These are phyloP conservation scores for Apophysomyces variabilis DNA, from an alignment of 371 early-diverging fungal genomes.

Conservation along the genomic window DNA sequence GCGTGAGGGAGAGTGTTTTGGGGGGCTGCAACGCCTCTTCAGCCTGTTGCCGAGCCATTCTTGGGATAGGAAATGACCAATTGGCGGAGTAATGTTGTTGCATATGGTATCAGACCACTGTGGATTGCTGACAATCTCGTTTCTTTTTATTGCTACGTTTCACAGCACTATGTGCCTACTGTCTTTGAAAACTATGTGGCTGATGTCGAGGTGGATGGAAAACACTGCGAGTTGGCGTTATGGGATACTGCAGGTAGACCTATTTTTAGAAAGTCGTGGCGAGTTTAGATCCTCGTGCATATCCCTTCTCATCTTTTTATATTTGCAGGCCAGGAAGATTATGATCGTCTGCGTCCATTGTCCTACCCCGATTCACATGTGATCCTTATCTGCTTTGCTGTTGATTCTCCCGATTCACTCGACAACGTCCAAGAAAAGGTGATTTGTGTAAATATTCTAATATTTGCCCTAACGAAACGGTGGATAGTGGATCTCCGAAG, in stretches of 20 bases:
- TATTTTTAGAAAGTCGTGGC: slow-evolving; percentile 54
- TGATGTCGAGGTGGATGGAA: slow-evolving; percentile 72
- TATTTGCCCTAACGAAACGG: not conserved
- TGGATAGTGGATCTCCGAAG: slow-evolving; percentile 90
- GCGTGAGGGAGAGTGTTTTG: not conserved
- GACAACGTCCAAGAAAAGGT: slow-evolving; percentile 84
- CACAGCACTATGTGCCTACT: slow-evolving; percentile 84
- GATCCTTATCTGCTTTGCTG: slow-evolving; percentile 83
- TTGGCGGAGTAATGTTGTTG: not conserved
- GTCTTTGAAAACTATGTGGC: slow-evolving; percentile 96
- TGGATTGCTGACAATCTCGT: not conserved
- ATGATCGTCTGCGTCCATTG: slow-evolving; percentile 90
- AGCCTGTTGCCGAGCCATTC: not conserved
- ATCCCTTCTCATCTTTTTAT: slow-evolving; percentile 17
- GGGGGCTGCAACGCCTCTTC: not conserved
- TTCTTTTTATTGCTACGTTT: slow-evolving; percentile 1
- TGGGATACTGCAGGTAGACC: slow-evolving; percentile 97
- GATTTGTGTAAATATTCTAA: slow-evolving; percentile 4
- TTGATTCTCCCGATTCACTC: slow-evolving; percentile 88
- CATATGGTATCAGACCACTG: slow-evolving; percentile 1
- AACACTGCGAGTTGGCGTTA: slow-evolving; percentile 61
- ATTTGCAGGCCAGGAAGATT: slow-evolving; percentile 80
- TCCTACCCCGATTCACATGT: slow-evolving; percentile 93
- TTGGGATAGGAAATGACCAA: not conserved
- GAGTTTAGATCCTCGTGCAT: not conserved